Percentiles rank a stretch among this genome's conserved stretches.
These are phyloP conservation scores for Lyophyllum semitale DNA, from an alignment of 768 basidiomycete genomes.

Conservation along the genomic window DNA sequence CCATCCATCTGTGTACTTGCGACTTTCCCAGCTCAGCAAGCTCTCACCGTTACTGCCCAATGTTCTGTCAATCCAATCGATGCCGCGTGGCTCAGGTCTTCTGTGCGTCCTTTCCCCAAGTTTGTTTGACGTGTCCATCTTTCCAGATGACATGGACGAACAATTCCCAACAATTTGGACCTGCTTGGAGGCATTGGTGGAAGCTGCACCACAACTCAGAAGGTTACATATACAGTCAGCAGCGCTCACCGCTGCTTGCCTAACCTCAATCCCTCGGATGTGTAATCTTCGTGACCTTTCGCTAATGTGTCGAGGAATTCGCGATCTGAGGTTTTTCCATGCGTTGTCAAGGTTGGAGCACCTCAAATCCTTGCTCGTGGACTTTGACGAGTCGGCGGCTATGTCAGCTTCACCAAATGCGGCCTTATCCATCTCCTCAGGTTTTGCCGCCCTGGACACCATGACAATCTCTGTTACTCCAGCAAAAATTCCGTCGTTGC, in stretches of 20 bases:
- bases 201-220: not conserved
- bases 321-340: slow-evolving; percentile 2
- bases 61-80: not conserved
- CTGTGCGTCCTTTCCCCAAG: not conserved
- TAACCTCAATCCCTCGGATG: not conserved
- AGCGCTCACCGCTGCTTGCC: not conserved
- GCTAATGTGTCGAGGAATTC: not conserved
- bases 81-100: slow-evolving; percentile 8
- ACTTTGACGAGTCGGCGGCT: not conserved
- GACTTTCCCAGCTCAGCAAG: slow-evolving; percentile 5
- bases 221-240: not conserved
- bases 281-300: not conserved
- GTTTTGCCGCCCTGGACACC: slow-evolving; percentile 1
- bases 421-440: not conserved
- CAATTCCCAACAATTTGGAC: slow-evolving; percentile 3
- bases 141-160: not conserved
- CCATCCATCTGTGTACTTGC: slow-evolving; percentile 8
- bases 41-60: slow-evolving; percentile 2
- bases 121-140: not conserved
- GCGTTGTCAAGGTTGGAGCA: not conserved
- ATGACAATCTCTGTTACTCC: not conserved
- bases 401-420: not conserved
- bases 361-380: slow-evolving; percentile 1
- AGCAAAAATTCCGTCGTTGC: not conserved
- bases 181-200: not conserved